Evolutionary conservation across 257 asterid genomes (phyloP).

Genomic region (Jacaranda mimosifolia): DNA sequence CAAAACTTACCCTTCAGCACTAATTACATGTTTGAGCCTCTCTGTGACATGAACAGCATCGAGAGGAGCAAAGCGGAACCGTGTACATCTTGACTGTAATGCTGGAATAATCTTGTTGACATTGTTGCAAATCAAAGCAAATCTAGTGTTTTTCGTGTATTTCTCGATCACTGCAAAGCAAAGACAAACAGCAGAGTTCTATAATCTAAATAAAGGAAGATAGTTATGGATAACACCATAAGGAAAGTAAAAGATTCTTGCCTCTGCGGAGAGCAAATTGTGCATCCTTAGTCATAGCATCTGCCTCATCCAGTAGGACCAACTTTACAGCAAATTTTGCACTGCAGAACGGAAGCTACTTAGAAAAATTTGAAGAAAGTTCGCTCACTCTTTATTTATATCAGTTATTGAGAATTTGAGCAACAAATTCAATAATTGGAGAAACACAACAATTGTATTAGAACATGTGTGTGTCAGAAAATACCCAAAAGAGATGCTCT

Average conservation of each 20-base stretch:
- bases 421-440: slow-evolving; percentile 9
- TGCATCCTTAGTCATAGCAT: slow-evolving; percentile 99
- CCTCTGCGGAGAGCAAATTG: slow-evolving; percentile 99
- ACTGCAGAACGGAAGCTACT: slow-evolving; percentile 54
- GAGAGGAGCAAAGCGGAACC: slow-evolving; percentile 98
- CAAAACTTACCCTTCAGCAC: slow-evolving; percentile 75
- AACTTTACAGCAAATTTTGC: slow-evolving; percentile 79
- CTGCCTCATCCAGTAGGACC: slow-evolving; percentile 94
- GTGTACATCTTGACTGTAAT: slow-evolving; percentile 95
- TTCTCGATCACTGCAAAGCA: slow-evolving; percentile 88
- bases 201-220: slow-evolving; percentile 10
- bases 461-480: slow-evolving; percentile 2
- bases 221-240: not conserved
- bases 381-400: not conserved
- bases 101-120: slow-evolving; percentile 97
- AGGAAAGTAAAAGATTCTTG: slow-evolving; percentile 41
- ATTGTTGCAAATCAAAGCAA: slow-evolving; percentile 94
- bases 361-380: slow-evolving; percentile 28
- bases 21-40: slow-evolving; percentile 87
- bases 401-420: slow-evolving; percentile 1
- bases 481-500: slow-evolving; percentile 94
- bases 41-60: slow-evolving; percentile 77
- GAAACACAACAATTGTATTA: not conserved
- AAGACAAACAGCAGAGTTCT: slow-evolving; percentile 13
- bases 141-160: slow-evolving; percentile 89